These are phyloP conservation scores for Aureobasidium sp. DNA, from an alignment of 2,329 filamentous ascomycete genomes.

Conservation along the genomic window DNA sequence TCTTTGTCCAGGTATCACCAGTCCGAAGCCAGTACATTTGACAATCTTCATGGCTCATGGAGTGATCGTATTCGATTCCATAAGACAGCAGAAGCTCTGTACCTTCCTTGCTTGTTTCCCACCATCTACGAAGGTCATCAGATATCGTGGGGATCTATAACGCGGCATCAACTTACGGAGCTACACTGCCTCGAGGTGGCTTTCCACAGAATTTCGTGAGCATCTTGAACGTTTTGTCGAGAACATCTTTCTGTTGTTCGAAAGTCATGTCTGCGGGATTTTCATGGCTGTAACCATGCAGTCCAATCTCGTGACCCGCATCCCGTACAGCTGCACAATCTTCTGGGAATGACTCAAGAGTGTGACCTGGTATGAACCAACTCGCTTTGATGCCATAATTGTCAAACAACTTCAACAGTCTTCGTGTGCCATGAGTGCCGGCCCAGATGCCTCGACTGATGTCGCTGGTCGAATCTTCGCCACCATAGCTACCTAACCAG, in stretches of 20 bases:
- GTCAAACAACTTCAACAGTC: slow-evolving; percentile 63
- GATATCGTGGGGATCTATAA: too few species aligned
- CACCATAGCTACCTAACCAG: slow-evolving; percentile 69
- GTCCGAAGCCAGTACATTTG: slow-evolving; percentile 52
- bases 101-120: slow-evolving; percentile 64
- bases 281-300: slow-evolving; percentile 69
- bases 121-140: slow-evolving; percentile 41
- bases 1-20: slow-evolving; percentile 60
- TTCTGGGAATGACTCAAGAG: slow-evolving; percentile 59
- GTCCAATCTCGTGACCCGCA: slow-evolving; percentile 58
- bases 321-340: slow-evolving; percentile 57
- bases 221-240: slow-evolving; percentile 66
- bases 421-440: slow-evolving; percentile 57
- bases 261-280: slow-evolving; percentile 65
- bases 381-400: slow-evolving; percentile 66
- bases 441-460: slow-evolving; percentile 59
- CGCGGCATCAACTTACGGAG: slow-evolving; percentile 38
- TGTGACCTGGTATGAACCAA: slow-evolving; percentile 60
- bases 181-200: slow-evolving; percentile 63
- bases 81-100: slow-evolving; percentile 58
- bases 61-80: slow-evolving; percentile 64
- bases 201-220: slow-evolving; percentile 65
- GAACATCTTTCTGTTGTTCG: slow-evolving; percentile 67
- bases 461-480: slow-evolving; percentile 56
- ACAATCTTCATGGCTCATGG: slow-evolving; percentile 59